Base-by-base conservation (phyloP, 1,139 yeast species). In the Saccharomyces pastorianus region DNA sequence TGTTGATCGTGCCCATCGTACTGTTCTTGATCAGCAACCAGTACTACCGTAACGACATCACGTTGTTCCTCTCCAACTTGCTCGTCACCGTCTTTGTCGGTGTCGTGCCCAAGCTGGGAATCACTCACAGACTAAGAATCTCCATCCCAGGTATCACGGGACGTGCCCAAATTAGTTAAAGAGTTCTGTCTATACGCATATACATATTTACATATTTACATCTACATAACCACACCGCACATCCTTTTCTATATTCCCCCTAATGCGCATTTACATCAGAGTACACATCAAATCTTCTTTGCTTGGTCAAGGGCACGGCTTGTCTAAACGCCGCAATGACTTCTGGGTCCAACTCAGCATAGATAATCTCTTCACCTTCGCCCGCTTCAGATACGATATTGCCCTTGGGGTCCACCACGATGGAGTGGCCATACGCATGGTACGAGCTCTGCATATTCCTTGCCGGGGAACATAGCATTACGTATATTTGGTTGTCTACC, bases 371-470 rank as follows among this genome's bases (percentile, higher is more conserved):
- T 68, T 90, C 96, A 5, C 80, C 86, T 63, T 86, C 90, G 9
- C 88, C 95, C 8, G 96, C 95, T 67, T 89, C 96, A 23, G 84
- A 84, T 26, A 89, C 67, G 34, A 89, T 76, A 46, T 81, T 79
- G n/a, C 97, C 97, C 68, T 76, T 74, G n/a, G 98, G 98, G 69
- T 88, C 95, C 46, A 82, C 88, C 9, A 89, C 91, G 65, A 88
- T 75, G 1, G 96, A 88, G 68, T 91, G 97, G 1, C 98, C 98
- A 66, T 84, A 91, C 0, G 97, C 96, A 65, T 89, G 96, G 71
- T 91, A 91, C 0, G 83, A 83, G 38, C 66, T 60, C 14, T 75
- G 77, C 57, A 81, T 74, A 64, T 88, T 89, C 67, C 97, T 78
- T 2, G 97, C 91, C 1, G 98, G 98, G 20, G 96, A 87, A 66